phyloP scores from a whole-genome alignment of 2,329 filamentous ascomycete species.

The Diaporthe caulivora region DNA sequence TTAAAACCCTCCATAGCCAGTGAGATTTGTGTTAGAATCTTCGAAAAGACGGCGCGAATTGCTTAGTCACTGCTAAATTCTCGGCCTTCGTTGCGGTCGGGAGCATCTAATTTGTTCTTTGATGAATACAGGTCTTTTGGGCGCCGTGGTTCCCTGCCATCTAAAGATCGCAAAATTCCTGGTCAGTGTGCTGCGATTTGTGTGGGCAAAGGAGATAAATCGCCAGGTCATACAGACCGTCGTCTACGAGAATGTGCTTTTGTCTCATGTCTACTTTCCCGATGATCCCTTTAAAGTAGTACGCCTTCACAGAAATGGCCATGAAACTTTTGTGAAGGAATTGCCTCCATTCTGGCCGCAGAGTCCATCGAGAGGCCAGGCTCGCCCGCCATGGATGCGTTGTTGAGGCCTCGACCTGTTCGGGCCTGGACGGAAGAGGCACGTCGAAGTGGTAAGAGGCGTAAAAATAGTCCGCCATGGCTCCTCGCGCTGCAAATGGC shows the following conservation, averaged over 20 bases:
- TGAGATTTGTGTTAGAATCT: no score
- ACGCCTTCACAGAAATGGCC: not conserved
- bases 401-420: constrained; percentile 9
- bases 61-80: no score
- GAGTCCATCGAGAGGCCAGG: not conserved
- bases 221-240: not conserved
- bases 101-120: not conserved
- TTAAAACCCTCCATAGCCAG: no score
- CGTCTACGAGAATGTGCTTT: not conserved
- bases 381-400: constrained; percentile 4
- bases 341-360: constrained; percentile 5
- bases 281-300: not conserved
- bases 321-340: not conserved
- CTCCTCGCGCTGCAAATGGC: not conserved
- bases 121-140: not conserved
- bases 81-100: not conserved
- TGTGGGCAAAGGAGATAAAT: not conserved
- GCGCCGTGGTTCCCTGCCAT: not conserved
- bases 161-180: not conserved
- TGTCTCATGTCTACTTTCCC: not conserved
- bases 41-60: no score
- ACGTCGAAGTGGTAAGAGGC: constrained; percentile 15
- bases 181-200: not conserved
- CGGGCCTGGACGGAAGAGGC: not conserved
- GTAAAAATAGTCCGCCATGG: constrained; percentile 28